Base-by-base conservation (phyloP, 768 basidiomycete species). In the Termitomyces sp. region DNA sequence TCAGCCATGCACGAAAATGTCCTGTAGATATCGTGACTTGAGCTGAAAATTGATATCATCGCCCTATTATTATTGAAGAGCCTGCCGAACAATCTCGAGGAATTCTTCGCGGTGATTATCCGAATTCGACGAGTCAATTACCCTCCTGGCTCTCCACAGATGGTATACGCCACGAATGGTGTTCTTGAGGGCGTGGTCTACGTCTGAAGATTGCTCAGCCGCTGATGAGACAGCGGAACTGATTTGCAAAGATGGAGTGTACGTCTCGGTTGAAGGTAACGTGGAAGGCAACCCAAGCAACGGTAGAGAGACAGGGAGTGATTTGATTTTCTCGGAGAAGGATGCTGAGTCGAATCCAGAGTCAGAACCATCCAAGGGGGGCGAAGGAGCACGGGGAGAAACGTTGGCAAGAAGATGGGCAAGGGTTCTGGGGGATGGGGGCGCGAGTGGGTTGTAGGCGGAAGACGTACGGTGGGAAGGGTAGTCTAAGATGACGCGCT, bases 131-230 rank as follows among this genome's bases (percentile, higher is more conserved):
- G 66, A 58, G 7, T 55, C 42, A 2, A 22, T 22, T 2, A 62
- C 32, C 57, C 71, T 74, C 33, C 78, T 73, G 11, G 78, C 67
- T 68, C 74, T 82, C 88, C 89, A 90, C 22, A 90, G 77, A 33
- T 70, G 75, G 70, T 84, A 89, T 44, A 91, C 69, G 2, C 84
- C 82, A 61, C 75, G 78, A 53, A 89, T 79, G 36, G 81, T 78
- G 40, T 83, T 79, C 44, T 75, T 78, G 50, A 90, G 71, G 20
- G 82, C n/a, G n/a, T n/a, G n/a, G n/a, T n/a, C n/a, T n/a, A n/a
- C n/a, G n/a, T n/a, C n/a, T n/a, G n/a, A n/a, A n/a, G n/a, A n/a
- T n/a, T n/a, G n/a, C n/a, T n/a, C n/a, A n/a, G n/a, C 50, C 22
- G 36, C 49, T 46, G 54, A 64, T 50, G 60, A 63, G 51, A 32